Evolutionary conservation across 306 rosid species (phyloP).

Genomic region (Cyclanthera cordifolia): DNA sequence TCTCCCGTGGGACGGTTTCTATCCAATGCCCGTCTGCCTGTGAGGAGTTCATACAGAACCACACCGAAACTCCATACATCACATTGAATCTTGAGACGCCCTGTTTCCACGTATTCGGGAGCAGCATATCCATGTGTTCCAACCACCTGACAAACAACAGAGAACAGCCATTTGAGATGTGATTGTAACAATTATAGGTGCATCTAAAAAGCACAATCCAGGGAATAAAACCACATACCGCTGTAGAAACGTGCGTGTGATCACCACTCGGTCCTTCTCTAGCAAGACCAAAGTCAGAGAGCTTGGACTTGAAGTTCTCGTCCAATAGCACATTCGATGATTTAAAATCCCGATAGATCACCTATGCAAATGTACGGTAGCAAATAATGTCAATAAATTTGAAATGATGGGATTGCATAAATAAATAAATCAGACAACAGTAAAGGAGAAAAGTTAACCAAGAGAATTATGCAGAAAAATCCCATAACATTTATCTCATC

Average conservation of each 20-base stretch:
- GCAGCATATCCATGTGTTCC: constrained; percentile 96
- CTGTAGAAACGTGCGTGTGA: constrained; percentile 76
- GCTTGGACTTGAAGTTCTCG: constrained; percentile 57
- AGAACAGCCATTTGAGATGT: not conserved
- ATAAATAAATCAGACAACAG: not conserved
- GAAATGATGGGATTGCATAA: not conserved
- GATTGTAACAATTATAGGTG: not conserved
- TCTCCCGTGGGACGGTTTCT: constrained; percentile 38
- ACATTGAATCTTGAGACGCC: constrained; percentile 53
- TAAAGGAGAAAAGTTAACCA: not conserved
- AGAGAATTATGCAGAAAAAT: not conserved
- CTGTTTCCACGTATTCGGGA: constrained; percentile 78
- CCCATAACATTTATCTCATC: not conserved
- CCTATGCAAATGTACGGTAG: constrained; percentile 29
- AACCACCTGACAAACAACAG: constrained; percentile 46
- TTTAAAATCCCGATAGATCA: constrained; percentile 91
- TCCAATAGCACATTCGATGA: constrained; percentile 78
- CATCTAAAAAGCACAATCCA: not conserved
- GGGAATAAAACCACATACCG: constrained; percentile 35
- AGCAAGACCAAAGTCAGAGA: constrained; percentile 95
- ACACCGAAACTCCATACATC: constrained; percentile 93
- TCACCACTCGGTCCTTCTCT: constrained; percentile 92
- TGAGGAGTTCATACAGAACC: constrained; percentile 80
- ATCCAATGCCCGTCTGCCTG: constrained; percentile 67
- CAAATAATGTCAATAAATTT: not conserved